Evolutionary conservation across 768 basidiomycete genomes (phyloP), one percentile per base, ranked within the genome.

Genomic region (Boletus subcaerulescens): DNA sequence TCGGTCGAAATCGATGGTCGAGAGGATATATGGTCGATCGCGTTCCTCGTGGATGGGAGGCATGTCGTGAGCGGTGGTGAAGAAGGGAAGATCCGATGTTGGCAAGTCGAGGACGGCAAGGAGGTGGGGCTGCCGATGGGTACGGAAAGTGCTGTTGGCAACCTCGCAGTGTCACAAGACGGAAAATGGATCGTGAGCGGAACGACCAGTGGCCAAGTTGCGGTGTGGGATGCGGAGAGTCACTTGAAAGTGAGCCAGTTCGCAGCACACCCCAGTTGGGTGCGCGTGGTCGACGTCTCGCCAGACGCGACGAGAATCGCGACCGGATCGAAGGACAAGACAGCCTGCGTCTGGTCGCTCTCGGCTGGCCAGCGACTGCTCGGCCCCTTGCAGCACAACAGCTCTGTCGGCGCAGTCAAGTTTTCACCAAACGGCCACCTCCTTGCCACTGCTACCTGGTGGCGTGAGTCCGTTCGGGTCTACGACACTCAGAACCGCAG

Each of bases 311-410:
- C 45, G 2, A 36, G 29, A 24, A 26, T 58, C 32, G 35, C 45
- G n/a, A 55, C 54, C 5, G 54, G 54, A 5, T 55, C 54, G 22
- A 45, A 55, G 13, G 54, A 55, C 54, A 51, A 38, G 43, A 55
- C 54, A 2, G 54, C 54, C 17, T 50, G 36, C 18, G 31, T 56
- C 45, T 56, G 55, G 55, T 51, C 49, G 14, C 31, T 51, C 15
- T 18, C 44, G n/a, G 35, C 39, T 6, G 50, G 50, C 22, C 3
- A 17, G 14, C 54, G n/a, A 15, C 17, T 48, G 17, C 53, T 53
- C 11, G 46, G 40, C 2, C 53, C 53, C 11, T 20, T 53, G 46
- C 32, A 42, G 11, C 53, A 53, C 10, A 40, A 42, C 8, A 47
- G 52, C 45, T 53, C 52, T 13, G 18, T 53, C 14, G 52, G 45